These are phyloP conservation scores for Zea luxurians DNA, from an alignment of 176 grass and related monocot species.

Conservation along the genomic window DNA sequence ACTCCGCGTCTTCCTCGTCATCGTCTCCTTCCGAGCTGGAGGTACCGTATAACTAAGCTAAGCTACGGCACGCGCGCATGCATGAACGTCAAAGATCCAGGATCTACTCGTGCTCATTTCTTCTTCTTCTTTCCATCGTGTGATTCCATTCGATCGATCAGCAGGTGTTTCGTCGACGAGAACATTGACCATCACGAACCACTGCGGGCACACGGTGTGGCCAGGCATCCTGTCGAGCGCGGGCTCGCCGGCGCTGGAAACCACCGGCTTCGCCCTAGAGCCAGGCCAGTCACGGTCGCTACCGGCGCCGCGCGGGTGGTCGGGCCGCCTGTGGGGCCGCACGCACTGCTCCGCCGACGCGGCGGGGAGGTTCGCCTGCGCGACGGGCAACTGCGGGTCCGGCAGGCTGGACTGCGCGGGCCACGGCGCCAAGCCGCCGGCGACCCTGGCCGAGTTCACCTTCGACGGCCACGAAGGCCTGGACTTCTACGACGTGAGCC, in stretches of 20 bases:
- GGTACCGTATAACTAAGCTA: background rate
- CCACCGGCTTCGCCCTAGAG: slow-evolving; percentile 51
- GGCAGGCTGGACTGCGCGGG: slow-evolving; percentile 32
- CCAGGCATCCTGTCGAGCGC: slow-evolving; percentile 53
- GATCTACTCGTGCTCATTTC: no score
- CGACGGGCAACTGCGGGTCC: slow-evolving; percentile 63
- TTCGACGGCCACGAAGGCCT: slow-evolving; percentile 28
- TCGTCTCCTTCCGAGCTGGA: background rate
- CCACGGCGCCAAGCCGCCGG: background rate
- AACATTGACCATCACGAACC: slow-evolving; percentile 50
- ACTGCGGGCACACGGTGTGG: slow-evolving; percentile 66
- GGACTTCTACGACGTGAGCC: slow-evolving; percentile 80
- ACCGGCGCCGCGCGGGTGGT: slow-evolving; percentile 46
- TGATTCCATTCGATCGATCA: no score
- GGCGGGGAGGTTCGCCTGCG: slow-evolving; percentile 49
- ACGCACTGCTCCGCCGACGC: slow-evolving; percentile 45
- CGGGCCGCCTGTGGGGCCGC: slow-evolving; percentile 64
- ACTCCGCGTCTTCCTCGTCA: background rate
- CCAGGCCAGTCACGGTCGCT: slow-evolving; percentile 35
- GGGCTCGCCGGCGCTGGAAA: slow-evolving; percentile 34
- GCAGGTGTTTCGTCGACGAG: background rate
- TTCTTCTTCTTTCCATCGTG: no score
- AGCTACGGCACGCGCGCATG: no score
- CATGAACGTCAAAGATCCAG: no score
- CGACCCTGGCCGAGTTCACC: slow-evolving; percentile 25